Evolutionary conservation across 2,329 filamentous ascomycete genomes (phyloP).

Genomic region (Colletotrichum caudatum): DNA sequence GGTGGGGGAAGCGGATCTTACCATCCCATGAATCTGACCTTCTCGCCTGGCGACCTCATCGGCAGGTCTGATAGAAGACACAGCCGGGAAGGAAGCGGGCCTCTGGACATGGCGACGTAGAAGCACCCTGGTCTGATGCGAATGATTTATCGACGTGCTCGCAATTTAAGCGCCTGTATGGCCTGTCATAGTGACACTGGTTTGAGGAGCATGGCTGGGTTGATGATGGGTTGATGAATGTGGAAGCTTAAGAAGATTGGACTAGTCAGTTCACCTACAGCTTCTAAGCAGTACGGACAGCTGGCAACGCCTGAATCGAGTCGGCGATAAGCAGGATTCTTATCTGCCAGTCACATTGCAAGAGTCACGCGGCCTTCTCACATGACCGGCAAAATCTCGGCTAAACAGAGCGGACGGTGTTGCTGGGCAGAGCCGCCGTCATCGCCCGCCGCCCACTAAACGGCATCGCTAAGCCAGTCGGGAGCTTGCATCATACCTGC

Average conservation of each 20-base stretch:
- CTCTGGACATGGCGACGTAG: constrained; percentile 60
- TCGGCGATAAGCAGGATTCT: constrained; percentile 15
- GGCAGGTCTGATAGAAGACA: constrained; percentile 74
- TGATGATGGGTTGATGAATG: background rate
- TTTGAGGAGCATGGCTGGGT: background rate
- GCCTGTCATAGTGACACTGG: background rate
- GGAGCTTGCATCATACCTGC: constrained; percentile 40
- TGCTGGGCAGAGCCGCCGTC: constrained; percentile 38
- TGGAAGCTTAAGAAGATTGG: background rate
- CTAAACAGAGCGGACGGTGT: constrained; percentile 23
- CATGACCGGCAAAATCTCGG: constrained; percentile 37
- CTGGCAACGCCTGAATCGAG: background rate
- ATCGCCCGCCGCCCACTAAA: constrained; percentile 40
- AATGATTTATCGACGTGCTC: background rate
- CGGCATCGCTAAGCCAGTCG: constrained; percentile 39
- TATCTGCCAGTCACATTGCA: constrained; percentile 3
- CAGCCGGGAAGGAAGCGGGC: constrained; percentile 73
- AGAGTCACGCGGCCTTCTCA: constrained; percentile 33
- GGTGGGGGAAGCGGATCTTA: constrained; percentile 54
- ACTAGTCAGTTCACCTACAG: background rate
- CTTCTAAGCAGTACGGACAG: background rate
- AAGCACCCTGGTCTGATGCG: background rate
- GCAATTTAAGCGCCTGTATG: background rate
- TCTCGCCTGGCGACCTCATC: constrained; percentile 68
- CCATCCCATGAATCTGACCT: constrained; percentile 94